These are phyloP conservation scores for Papiliotrema flavescens DNA, from an alignment of 1,284 basidiomycete genomes.

Conservation along the genomic window DNA sequence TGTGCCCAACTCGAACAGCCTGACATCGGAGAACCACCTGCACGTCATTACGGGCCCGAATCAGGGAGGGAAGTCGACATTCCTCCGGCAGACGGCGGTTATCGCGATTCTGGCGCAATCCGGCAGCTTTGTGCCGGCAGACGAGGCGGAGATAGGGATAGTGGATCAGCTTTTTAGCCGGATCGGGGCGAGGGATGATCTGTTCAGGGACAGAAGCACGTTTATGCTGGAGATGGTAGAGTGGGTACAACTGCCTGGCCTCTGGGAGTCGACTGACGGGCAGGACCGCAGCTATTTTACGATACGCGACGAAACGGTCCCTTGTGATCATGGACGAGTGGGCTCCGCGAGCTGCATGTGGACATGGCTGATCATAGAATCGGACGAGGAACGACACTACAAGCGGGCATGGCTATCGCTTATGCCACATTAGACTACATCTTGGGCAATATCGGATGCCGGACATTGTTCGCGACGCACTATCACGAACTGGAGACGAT, in stretches of 20 bases:
- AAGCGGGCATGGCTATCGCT: constrained; percentile 88
- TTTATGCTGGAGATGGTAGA: constrained; percentile 61
- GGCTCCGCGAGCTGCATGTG: constrained; percentile 4
- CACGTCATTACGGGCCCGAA: constrained; percentile 91
- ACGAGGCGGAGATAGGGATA: constrained; percentile 70
- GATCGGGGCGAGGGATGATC: constrained; percentile 92
- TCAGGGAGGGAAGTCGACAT: constrained; percentile 90
- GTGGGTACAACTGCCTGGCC: constrained; percentile 18
- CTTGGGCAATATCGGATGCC: constrained; percentile 66
- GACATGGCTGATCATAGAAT: constrained; percentile 46
- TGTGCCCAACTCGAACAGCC: constrained; percentile 72
- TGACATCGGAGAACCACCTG: constrained; percentile 61
- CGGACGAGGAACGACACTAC: constrained; percentile 87
- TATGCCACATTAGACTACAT: constrained; percentile 86
- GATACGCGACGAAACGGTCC: constrained; percentile 73
- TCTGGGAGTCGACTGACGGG: neutral
- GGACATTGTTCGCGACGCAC: constrained; percentile 92
- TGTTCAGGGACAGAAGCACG: constrained; percentile 87
- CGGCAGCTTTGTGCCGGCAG: constrained; percentile 89
- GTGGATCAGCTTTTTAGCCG: constrained; percentile 90
- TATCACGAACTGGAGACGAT: constrained; percentile 91
- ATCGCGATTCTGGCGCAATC: constrained; percentile 87
- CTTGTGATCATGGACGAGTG: constrained; percentile 92
- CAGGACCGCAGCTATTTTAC: constrained; percentile 56
- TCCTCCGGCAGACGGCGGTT: constrained; percentile 86